A percentile compares a stretch with the other conserved stretches of the same genome.
Evolutionary conservation across 2,329 filamentous ascomycete genomes (phyloP).

Genomic region (Aspergillus transmontanensis): DNA sequence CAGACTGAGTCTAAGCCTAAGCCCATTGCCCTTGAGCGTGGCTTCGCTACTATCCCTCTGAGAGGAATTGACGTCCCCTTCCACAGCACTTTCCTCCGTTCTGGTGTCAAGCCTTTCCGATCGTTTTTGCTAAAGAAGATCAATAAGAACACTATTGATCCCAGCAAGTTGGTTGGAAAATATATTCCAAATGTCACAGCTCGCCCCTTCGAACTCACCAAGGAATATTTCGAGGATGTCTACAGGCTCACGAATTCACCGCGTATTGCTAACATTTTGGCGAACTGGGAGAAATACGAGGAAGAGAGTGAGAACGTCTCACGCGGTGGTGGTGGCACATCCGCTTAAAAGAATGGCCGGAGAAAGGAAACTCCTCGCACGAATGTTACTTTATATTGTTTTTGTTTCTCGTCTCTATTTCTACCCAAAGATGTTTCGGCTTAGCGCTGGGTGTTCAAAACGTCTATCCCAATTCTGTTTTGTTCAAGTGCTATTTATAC

Average conservation of each 20-base stretch:
- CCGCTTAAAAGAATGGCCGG: not conserved
- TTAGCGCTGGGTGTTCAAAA: slow-evolving; percentile 7
- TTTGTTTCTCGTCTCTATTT: not conserved
- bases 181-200: slow-evolving; percentile 99
- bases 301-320: slow-evolving; percentile 34
- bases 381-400: not conserved
- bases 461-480: not conserved
- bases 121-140: slow-evolving; percentile 99
- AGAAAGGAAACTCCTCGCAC: not conserved
- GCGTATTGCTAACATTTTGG: slow-evolving; percentile 60
- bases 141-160: slow-evolving; percentile 98
- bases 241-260: slow-evolving; percentile 86
- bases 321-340: slow-evolving; percentile 21
- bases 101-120: slow-evolving; percentile 97
- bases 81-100: slow-evolving; percentile 97
- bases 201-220: slow-evolving; percentile 89
- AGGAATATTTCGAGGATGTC: slow-evolving; percentile 99
- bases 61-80: slow-evolving; percentile 98
- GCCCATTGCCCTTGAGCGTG: slow-evolving; percentile 87
- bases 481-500: slow-evolving; percentile 7
- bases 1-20: slow-evolving; percentile 85
- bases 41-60: slow-evolving; percentile 95
- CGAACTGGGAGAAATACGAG: slow-evolving; percentile 80
- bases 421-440: not conserved
- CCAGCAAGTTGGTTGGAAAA: slow-evolving; percentile 93